Conservation (phyloP, 768 basidiomycete species). For the Dictyophora rubrovolvata region DNA sequence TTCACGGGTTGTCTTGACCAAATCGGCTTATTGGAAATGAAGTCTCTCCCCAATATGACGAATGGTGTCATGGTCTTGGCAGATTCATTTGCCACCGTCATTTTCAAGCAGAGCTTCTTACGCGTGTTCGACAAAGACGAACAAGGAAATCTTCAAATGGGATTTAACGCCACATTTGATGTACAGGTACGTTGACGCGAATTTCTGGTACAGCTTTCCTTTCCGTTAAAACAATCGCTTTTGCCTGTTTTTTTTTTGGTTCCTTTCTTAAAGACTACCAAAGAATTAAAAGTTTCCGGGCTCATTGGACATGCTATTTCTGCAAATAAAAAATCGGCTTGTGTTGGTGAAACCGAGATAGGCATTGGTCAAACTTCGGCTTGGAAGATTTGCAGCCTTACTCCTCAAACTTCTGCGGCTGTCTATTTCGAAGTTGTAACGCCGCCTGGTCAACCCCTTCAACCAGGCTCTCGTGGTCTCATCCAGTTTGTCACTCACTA, state of each 20-base stretch:
- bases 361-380: slow-evolving; percentile 98
- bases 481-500: slow-evolving; percentile 99
- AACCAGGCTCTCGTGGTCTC: slow-evolving; percentile 82
- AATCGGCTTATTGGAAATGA: slow-evolving; percentile 97
- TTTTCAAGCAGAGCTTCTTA: slow-evolving; percentile 98
- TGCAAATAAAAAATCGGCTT: slow-evolving; percentile 90
- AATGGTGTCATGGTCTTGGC: slow-evolving; percentile 95
- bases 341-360: slow-evolving; percentile 98
- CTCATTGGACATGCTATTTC: slow-evolving; percentile 97
- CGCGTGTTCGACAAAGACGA: slow-evolving; percentile 89
- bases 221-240: neutral
- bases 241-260: slow-evolving; percentile 3
- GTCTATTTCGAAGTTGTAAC: slow-evolving; percentile 99
- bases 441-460: slow-evolving; percentile 86
- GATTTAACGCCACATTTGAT: slow-evolving; percentile 98
- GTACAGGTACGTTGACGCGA: slow-evolving; percentile 56
- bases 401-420: slow-evolving; percentile 75
- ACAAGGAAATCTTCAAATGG: slow-evolving; percentile 88
- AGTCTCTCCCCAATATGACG: slow-evolving; percentile 86
- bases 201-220: slow-evolving; percentile 1
- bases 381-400: slow-evolving; percentile 92
- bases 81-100: slow-evolving; percentile 94
- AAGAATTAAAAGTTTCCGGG: slow-evolving; percentile 96
- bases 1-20: slow-evolving; percentile 98
- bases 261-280: slow-evolving; percentile 63